Evolutionary conservation across 2,329 filamentous ascomycete genomes (phyloP), one percentile per base, ranked within the genome.

Genomic region (Plenodomus biglobosus): DNA sequence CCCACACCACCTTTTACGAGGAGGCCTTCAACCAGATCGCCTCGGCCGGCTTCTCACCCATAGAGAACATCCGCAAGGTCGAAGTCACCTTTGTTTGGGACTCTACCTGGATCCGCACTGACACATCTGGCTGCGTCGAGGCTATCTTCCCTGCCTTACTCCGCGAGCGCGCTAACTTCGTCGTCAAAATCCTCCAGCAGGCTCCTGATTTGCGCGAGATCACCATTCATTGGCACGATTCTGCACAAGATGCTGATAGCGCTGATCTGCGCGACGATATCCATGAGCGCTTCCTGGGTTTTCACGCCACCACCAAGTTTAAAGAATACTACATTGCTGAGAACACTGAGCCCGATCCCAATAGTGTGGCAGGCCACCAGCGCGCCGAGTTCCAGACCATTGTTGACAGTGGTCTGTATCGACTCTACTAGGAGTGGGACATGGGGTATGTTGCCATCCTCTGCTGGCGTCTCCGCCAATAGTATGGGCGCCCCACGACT

Each of bases 61-160:
- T 70, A 51, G 57, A 70, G 38, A 60, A 64, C n/a, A 64, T 71
- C 40, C 66, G 64, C 36, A 66, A 62, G 35, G 64, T 63, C 15
- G 51, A 70, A 32, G 48, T 70, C 7, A 58, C 46, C 0, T 67
- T 72, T 34, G 62, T 63, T 24, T 72, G 67, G 67, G 68, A 72
- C 44, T 62, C 62, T 0, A 60, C 59, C 7, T 72, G 66, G 66
- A 51, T 71, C 16, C 61, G 64, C 2, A 49, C 56, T 1, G 54
- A 62, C 11, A 35, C 34, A 1, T 55, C 48, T 8, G 60, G 50
- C 27, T 51, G 37, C 20, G 55, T 54, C 13, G 53, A 50, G n/a
- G 53, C 49, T 18, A 58, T 70, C 34, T 69, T 66, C 30, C 62
- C 62, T 8, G 60, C 59, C 15, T 42, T 69, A 8, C 56, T 70